Evolutionary conservation across 208 protist genomes (phyloP).

Genomic region (Trypanosoma brucei): DNA sequence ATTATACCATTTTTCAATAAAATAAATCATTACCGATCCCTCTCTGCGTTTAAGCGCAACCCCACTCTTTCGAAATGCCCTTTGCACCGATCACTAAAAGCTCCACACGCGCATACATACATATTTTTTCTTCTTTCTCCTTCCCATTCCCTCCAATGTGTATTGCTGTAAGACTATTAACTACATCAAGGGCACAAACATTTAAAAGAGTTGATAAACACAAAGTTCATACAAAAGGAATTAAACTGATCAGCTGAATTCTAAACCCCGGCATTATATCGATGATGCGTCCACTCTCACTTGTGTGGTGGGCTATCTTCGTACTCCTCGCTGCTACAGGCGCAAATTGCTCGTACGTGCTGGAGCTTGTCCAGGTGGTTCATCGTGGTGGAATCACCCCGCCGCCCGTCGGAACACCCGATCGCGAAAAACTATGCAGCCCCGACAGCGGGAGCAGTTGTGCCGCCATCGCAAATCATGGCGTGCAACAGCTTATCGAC

Average conservation of each 20-base stretch:
- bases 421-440: slow-evolving; percentile 20
- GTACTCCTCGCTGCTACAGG: slow-evolving; percentile 17
- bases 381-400: slow-evolving; percentile 14
- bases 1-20: too few species aligned
- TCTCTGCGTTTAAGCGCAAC: too few species aligned
- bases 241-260: slow-evolving; percentile 13
- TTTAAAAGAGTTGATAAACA: too few species aligned
- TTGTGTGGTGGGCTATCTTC: slow-evolving; percentile 13
- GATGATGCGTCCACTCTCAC: not conserved
- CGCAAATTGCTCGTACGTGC: slow-evolving; percentile 19
- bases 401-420: slow-evolving; percentile 7
- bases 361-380: slow-evolving; percentile 21
- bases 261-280: not conserved
- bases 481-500: slow-evolving; percentile 17
- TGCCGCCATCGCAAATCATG: slow-evolving; percentile 21
- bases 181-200: too few species aligned
- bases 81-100: too few species aligned
- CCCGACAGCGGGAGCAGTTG: slow-evolving; percentile 11
- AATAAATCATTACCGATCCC: too few species aligned
- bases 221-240: too few species aligned
- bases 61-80: too few species aligned
- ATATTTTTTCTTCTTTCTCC: too few species aligned
- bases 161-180: too few species aligned
- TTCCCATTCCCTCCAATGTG: too few species aligned
- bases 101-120: too few species aligned